These are phyloP conservation scores for Tricholoma saponaceum DNA, from an alignment of 768 basidiomycete genomes.

Conservation along the genomic window DNA sequence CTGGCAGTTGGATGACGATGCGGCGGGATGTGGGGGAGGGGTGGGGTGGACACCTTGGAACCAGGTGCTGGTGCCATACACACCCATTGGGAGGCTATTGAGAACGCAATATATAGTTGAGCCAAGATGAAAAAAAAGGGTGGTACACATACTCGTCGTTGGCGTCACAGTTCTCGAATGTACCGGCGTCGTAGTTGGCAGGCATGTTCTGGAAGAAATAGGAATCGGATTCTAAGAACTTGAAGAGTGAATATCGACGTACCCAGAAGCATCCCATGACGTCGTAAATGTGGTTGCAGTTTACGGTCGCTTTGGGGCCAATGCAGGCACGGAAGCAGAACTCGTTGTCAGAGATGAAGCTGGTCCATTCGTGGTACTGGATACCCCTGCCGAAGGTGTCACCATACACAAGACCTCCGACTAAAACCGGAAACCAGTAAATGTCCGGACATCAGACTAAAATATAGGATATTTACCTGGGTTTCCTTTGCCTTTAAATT, in stretches of 20 bases:
- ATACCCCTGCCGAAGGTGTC: slow-evolving; percentile 45
- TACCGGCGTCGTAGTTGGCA: slow-evolving; percentile 54
- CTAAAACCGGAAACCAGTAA: slow-evolving; percentile 28
- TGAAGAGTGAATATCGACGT: slow-evolving; percentile 8
- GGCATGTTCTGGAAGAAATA: slow-evolving; percentile 61
- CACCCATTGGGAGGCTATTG: slow-evolving; percentile 55
- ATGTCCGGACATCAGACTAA: neutral
- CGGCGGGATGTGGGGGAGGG: slow-evolving; percentile 54
- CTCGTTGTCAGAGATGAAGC: slow-evolving; percentile 63
- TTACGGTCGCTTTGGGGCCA: slow-evolving; percentile 48
- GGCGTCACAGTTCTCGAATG: slow-evolving; percentile 64
- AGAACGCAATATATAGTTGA: neutral
- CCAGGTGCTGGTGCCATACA: slow-evolving; percentile 71
- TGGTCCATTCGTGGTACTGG: slow-evolving; percentile 82
- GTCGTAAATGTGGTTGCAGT: slow-evolving; percentile 80
- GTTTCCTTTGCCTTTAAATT: slow-evolving; percentile 39
- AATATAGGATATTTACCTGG: slow-evolving; percentile 31
- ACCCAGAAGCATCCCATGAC: slow-evolving; percentile 59
- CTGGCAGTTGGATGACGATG: slow-evolving; percentile 63
- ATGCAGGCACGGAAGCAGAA: slow-evolving; percentile 77
- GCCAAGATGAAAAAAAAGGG: neutral
- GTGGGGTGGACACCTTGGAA: slow-evolving; percentile 57
- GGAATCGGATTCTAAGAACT: neutral
- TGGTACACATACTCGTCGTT: slow-evolving; percentile 40
- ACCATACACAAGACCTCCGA: slow-evolving; percentile 71